Percentiles rank a stretch among this genome's conserved stretches.
Evolutionary conservation across 495 filamentous ascomycete species (phyloP).

Genomic region (Aspergillus wentii): DNA sequence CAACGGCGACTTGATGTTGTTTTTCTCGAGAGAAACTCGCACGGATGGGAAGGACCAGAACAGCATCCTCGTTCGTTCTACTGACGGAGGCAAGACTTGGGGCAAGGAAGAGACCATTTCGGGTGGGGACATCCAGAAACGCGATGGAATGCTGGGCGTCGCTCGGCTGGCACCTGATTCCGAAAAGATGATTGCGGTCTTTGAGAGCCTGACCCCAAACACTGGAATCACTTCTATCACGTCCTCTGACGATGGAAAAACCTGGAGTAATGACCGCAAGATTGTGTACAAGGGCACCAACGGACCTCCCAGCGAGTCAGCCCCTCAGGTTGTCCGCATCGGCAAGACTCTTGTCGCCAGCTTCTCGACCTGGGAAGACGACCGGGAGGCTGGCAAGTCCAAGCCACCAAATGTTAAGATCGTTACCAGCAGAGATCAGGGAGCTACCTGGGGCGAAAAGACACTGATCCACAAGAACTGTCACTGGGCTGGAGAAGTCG

Average conservation of each 20-base stretch:
- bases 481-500: slow-evolving; percentile 6
- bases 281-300: slow-evolving; percentile 1
- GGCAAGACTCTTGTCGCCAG: slow-evolving; percentile 5
- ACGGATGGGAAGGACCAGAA: slow-evolving; percentile 6
- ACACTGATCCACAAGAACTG: slow-evolving; percentile 4
- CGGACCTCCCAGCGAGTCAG: neutral
- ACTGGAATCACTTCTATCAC: slow-evolving; percentile 5
- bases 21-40: slow-evolving; percentile 4
- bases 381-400: neutral
- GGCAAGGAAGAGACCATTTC: slow-evolving; percentile 7
- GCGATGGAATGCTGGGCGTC: slow-evolving; percentile 5
- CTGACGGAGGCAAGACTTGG: slow-evolving; percentile 4
- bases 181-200: slow-evolving; percentile 3
- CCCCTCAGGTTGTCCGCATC: slow-evolving; percentile 4
- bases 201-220: slow-evolving; percentile 4
- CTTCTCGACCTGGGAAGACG: slow-evolving; percentile 5
- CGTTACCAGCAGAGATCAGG: slow-evolving; percentile 1
- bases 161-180: neutral
- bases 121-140: slow-evolving; percentile 5
- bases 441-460: slow-evolving; percentile 6
- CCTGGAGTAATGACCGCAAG: slow-evolving; percentile 3
- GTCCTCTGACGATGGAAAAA: slow-evolving; percentile 5
- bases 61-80: slow-evolving; percentile 1
- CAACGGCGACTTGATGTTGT: slow-evolving; percentile 4
- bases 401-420: slow-evolving; percentile 5